Base-by-base conservation (phyloP, 2,329 filamentous ascomycete species). In the Trichothecium sympodiale region DNA sequence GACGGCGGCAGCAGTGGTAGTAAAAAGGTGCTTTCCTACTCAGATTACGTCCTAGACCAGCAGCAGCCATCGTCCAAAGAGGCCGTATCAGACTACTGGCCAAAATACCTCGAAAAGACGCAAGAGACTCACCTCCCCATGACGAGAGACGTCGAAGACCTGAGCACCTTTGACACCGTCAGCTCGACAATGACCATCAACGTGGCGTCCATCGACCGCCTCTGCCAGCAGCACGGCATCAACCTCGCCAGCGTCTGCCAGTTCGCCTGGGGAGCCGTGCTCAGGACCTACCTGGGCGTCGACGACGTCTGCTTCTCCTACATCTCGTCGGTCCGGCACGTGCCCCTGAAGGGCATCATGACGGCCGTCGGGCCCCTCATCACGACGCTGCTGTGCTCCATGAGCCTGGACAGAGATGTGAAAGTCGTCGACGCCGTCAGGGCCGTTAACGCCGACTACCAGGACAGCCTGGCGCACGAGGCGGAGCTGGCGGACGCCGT, bases 291-390 rank as follows among this genome's bases (percentile, higher is more conserved):
- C 14, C 29, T 37, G 13, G 23, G 29, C 20, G 31, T 33, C n/a
- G 29, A 37, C 35, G 25, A 37, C 25, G 35, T 37, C 14, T 37
- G 35, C 35, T 37, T 37, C 26, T 37, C 35, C 17, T 33, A 33
- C 25, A 37, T 37, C 17, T 37, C 35, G 10, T 37, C 35, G 10
- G 16, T 37, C 29, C 33, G 35, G 26, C 17, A 37, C 35, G 26
- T 25, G 26, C 35, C 35, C 29, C 9, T 37, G 30, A 33, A 37
- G 25, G 35, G 35, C 17, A 37, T 37, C 29, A 37, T 37, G 35
- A 37, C 35, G 31, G 35, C 35, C 33, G 35, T 37, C 33, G 35
- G 35, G 14, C 35, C 35, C 17, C 31, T 37, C 13, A 37, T 37
- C 25, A 37, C 35, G 23, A 37, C 35, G 18, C 35, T 37, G 12